phyloP scores from a whole-genome alignment of 2,329 filamentous ascomycete genomes.

The Raffaelea deltoideospora region DNA sequence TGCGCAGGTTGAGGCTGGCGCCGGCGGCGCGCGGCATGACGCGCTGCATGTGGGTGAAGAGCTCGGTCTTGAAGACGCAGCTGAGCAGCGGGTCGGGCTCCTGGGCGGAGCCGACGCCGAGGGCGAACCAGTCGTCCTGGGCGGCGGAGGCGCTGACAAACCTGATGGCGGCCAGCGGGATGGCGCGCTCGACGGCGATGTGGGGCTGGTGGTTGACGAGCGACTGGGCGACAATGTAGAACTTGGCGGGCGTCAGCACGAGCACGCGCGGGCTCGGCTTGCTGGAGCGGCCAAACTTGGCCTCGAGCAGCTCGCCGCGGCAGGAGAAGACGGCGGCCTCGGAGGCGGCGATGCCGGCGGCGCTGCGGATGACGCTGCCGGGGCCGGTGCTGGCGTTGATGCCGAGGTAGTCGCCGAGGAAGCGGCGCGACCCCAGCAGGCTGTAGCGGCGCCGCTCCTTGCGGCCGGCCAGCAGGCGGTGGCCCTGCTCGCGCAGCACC shows the following conservation, averaged over 20 bases:
- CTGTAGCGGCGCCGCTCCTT: constrained; percentile 90
- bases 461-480: constrained; percentile 62
- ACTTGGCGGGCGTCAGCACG: constrained; percentile 69
- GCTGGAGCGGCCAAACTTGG: constrained; percentile 92
- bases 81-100: constrained; percentile 88
- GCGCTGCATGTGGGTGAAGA: constrained; percentile 81
- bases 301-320: constrained; percentile 75
- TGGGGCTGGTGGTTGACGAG: constrained; percentile 69
- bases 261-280: constrained; percentile 79
- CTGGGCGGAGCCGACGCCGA: constrained; percentile 77
- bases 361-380: constrained; percentile 64
- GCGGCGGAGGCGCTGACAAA: constrained; percentile 66
- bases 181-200: constrained; percentile 66
- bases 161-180: constrained; percentile 79
- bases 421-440: constrained; percentile 78
- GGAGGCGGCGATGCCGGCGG: constrained; percentile 53
- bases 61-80: constrained; percentile 91
- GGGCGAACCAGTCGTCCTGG: constrained; percentile 93
- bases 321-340: constrained; percentile 81
- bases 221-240: constrained; percentile 78
- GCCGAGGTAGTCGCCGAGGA: constrained; percentile 88
- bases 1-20: constrained; percentile 69
- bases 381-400: constrained; percentile 67
- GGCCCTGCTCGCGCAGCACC: constrained; percentile 75
- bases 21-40: too few relatives aligned